A percentile compares a stretch with the other conserved stretches of the same genome.
Conservation (phyloP, 1,284 basidiomycete species). For the Apiotrichum laibachii region DNA sequence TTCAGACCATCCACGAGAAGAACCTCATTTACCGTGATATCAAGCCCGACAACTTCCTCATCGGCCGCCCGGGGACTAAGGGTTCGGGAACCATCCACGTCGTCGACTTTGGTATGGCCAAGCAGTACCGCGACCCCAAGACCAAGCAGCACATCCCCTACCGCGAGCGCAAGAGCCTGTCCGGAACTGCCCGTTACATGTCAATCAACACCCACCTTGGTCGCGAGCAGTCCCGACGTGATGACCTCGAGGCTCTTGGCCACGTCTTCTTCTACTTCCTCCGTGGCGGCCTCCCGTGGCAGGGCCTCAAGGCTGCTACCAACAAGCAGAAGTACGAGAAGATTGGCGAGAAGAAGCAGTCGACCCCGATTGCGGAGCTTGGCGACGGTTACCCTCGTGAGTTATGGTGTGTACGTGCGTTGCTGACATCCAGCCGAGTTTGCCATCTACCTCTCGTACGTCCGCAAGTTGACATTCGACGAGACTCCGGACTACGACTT, state of each 20-base stretch:
- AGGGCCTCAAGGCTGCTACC: constrained; percentile 94
- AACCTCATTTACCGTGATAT: constrained; percentile 99
- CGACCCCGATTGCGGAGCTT: constrained; percentile 88
- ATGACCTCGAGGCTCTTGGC: constrained; percentile 92
- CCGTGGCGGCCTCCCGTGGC: constrained; percentile 93
- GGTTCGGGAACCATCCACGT: constrained; percentile 99
- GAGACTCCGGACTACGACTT: constrained; percentile 97
- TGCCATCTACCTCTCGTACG: constrained; percentile 95
- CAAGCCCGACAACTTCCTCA: constrained; percentile 99
- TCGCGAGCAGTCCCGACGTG: constrained; percentile 92
- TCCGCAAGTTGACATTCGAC: constrained; percentile 90
- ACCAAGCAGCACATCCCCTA: constrained; percentile 99
- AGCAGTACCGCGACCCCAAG: constrained; percentile 99
- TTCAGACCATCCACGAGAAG: constrained; percentile 98
- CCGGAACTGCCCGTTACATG: constrained; percentile 97
- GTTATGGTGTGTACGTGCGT: constrained; percentile 37
- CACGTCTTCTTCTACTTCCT: constrained; percentile 98
- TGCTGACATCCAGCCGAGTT: constrained; percentile 65
- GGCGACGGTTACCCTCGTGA: constrained; percentile 86
- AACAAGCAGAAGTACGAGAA: constrained; percentile 99
- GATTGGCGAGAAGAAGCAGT: constrained; percentile 98
- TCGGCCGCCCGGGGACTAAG: constrained; percentile 87
- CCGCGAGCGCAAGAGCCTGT: constrained; percentile 99
- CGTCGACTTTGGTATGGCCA: constrained; percentile 98
- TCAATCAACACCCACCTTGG: constrained; percentile 99